These are phyloP conservation scores for Tetracentron sinense DNA, from an alignment of 164 flowering plant species.

Conservation along the genomic window DNA sequence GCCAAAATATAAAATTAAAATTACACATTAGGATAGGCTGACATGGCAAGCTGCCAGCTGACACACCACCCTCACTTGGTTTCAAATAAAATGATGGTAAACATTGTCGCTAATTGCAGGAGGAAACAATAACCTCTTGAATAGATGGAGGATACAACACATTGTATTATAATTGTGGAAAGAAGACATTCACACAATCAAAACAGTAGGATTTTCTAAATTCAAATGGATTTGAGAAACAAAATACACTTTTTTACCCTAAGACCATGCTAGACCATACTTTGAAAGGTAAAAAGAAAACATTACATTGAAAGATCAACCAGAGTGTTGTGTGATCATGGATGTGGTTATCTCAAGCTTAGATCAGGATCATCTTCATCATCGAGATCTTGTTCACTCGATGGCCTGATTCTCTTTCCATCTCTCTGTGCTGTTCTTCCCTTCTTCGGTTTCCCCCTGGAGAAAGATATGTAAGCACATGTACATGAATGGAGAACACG, in stretches of 20 bases:
- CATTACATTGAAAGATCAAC: not conserved
- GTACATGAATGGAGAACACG: not conserved
- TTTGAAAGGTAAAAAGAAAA: too few species aligned
- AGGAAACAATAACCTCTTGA: too few species aligned
- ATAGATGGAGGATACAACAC: too few species aligned
- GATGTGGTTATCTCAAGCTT: constrained; percentile 25
- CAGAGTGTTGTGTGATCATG: not conserved
- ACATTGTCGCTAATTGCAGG: too few species aligned
- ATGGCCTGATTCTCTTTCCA: constrained; percentile 55
- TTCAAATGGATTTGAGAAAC: not conserved
- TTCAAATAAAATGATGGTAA: too few species aligned
- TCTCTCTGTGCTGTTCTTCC: constrained; percentile 63
- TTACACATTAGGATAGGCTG: too few species aligned
- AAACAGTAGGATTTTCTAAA: not conserved
- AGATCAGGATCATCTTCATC: constrained; percentile 83
- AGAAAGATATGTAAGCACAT: not conserved
- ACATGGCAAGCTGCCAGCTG: too few species aligned
- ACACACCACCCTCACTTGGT: too few species aligned
- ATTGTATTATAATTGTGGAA: too few species aligned
- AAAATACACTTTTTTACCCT: not conserved
- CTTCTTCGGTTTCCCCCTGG: constrained; percentile 86
- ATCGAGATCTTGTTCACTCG: constrained; percentile 62
- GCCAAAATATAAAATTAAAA: too few species aligned
- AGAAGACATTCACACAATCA: too few species aligned
- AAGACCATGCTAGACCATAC: not conserved